Conservation (phyloP, 192 early-diverging fungal species). For the Coemansia sp. region DNA sequence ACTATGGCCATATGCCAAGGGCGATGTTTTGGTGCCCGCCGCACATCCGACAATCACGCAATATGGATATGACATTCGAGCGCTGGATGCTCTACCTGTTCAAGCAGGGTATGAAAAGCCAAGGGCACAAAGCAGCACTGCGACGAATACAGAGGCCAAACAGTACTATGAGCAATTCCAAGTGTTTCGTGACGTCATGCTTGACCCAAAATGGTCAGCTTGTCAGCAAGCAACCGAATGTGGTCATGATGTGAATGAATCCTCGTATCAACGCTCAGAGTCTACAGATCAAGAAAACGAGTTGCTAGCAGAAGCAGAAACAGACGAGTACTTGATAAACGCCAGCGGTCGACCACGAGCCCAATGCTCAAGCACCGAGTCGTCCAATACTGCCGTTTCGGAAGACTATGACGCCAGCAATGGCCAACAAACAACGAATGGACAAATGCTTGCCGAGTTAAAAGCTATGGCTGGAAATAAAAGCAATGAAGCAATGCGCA, state of each 20-base stretch:
- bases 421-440: background rate
- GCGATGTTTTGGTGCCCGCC: conserved; percentile 22
- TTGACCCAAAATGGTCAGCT: conserved; percentile 18
- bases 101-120: conserved; percentile 20
- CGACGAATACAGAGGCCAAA: conserved; percentile 7
- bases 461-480: background rate
- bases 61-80: conserved; percentile 31
- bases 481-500: background rate
- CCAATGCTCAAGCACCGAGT: conserved; percentile 15
- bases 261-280: background rate
- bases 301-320: background rate
- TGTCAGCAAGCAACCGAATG: background rate
- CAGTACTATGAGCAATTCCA: conserved; percentile 37
- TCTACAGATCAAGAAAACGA: background rate
- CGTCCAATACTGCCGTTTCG: conserved; percentile 13
- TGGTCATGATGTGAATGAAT: background rate
- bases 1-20: conserved; percentile 30
- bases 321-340: background rate
- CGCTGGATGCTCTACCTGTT: conserved; percentile 29
- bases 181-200: conserved; percentile 39
- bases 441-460: background rate
- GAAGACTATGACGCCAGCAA: background rate
- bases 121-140: background rate
- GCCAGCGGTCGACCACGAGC: background rate
- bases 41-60: conserved; percentile 15